Percentiles rank a stretch among this genome's conserved stretches.
Evolutionary conservation across 192 early-diverging fungal genomes (phyloP).

Genomic region (Backusella macrospora): DNA sequence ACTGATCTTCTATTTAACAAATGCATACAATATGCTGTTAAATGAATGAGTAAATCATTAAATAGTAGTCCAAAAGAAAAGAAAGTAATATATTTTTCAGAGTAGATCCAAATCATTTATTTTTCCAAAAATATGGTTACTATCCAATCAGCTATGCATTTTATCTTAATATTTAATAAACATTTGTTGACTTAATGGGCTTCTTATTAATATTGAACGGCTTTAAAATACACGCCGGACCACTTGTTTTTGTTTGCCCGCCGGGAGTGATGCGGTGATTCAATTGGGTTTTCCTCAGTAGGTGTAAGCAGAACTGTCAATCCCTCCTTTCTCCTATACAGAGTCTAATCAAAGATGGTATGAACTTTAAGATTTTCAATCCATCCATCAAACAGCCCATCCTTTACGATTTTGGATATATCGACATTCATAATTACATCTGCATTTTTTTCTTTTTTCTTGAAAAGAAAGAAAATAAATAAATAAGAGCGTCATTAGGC

Average conservation of each 20-base stretch:
- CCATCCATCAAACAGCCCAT: slow-evolving; percentile 13
- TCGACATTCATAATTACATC: neutral
- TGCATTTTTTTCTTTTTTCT: neutral
- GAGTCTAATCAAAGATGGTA: slow-evolving; percentile 14
- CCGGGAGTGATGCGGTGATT: neutral
- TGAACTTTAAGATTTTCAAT: neutral
- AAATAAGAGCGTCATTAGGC: neutral
- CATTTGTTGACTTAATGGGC: no score
- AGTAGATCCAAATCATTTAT: no score
- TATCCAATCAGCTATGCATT: no score
- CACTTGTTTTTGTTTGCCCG: neutral
- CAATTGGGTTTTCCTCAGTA: slow-evolving; percentile 13
- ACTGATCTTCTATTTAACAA: no score
- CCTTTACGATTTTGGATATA: neutral
- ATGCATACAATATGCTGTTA: no score
- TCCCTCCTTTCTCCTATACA: slow-evolving; percentile 14
- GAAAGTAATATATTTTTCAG: no score
- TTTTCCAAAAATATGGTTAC: no score
- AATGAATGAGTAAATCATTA: no score
- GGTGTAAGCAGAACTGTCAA: slow-evolving; percentile 10
- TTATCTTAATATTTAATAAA: no score
- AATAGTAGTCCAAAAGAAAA: no score
- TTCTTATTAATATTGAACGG: no score
- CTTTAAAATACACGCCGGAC: neutral
- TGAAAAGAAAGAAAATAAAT: neutral